Percentiles rank a stretch among this genome's conserved stretches.
These are phyloP conservation scores for Aspergillus candidus DNA, from an alignment of 2,329 filamentous ascomycete species.

Conservation along the genomic window DNA sequence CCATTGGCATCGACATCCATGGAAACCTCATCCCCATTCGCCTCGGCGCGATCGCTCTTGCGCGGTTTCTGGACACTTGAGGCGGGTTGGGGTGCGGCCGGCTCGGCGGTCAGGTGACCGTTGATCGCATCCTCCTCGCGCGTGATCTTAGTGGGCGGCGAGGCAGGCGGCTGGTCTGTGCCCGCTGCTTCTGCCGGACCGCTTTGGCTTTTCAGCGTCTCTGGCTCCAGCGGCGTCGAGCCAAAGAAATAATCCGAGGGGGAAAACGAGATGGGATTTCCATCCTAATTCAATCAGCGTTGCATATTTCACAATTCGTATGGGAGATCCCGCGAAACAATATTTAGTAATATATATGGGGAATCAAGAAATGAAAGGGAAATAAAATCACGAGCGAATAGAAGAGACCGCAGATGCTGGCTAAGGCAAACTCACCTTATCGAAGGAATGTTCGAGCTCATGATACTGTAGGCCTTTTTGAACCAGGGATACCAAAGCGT, in stretches of 20 bases:
- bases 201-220: conserved; percentile 24
- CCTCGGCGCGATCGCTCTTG: conserved; percentile 27
- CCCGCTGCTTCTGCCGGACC: conserved; percentile 18
- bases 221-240: conserved; percentile 33
- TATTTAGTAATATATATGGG: conserved; percentile 3
- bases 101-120: conserved; percentile 30
- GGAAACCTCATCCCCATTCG: conserved; percentile 28
- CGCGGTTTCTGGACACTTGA: conserved; percentile 28
- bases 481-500: conserved; percentile 56
- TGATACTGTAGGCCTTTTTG: conserved; percentile 57
- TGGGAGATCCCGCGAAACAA: background rate
- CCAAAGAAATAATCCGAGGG: conserved; percentile 44
- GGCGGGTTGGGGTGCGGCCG: conserved; percentile 18
- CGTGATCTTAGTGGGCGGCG: conserved; percentile 28
- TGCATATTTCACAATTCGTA: conserved; percentile 3
- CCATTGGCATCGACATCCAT: conserved; percentile 41
- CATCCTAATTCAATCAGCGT: conserved; percentile 30
- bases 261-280: conserved; percentile 29
- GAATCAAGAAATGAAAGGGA: background rate
- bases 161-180: conserved; percentile 26
- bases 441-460: conserved; percentile 45
- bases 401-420: background rate
- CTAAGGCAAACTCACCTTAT: conserved; percentile 39
- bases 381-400: conserved; percentile 2
- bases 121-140: conserved; percentile 32